phyloP scores from a whole-genome alignment of 805 yeast species.

The Pichia ethanolica region DNA sequence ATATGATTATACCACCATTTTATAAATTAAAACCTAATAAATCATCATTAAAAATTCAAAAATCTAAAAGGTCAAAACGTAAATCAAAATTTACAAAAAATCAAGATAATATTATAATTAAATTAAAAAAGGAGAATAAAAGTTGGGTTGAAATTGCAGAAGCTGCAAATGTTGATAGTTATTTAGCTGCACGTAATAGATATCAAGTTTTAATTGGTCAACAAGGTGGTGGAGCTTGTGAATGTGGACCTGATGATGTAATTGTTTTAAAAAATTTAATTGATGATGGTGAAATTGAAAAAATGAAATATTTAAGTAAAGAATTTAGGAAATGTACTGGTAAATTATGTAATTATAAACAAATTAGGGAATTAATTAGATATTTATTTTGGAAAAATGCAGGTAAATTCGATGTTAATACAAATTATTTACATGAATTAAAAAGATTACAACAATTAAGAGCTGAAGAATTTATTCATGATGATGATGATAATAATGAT shows the following conservation, averaged over 20 bases:
- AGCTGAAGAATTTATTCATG: conserved; percentile 3
- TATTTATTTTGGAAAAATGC: conserved; percentile 51
- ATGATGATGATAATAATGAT: not conserved
- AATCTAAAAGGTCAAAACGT: conserved; percentile 44
- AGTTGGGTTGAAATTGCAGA: conserved; percentile 73
- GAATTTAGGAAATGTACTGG: conserved; percentile 53
- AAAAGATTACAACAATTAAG: conserved; percentile 26
- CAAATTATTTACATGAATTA: conserved; percentile 35
- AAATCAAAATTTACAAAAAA: conserved; percentile 62
- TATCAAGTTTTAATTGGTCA: conserved; percentile 79
- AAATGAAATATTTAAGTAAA: conserved; percentile 57
- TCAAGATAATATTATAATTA: conserved; percentile 60
- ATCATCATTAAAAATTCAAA: conserved; percentile 17
- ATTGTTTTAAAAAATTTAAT: conserved; percentile 41
- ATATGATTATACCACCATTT: conserved; percentile 24
- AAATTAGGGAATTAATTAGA: conserved; percentile 48
- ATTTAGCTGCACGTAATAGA: conserved; percentile 67
- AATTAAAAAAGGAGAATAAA: conserved; percentile 53
- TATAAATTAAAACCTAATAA: conserved; percentile 16
- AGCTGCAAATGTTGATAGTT: conserved; percentile 53
- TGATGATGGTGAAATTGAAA: conserved; percentile 65
- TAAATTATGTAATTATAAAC: conserved; percentile 42
- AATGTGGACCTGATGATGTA: conserved; percentile 55
- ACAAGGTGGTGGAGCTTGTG: conserved; percentile 65
- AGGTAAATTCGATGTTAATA: conserved; percentile 47